A percentile compares a stretch with the other conserved stretches of the same genome.
These are phyloP conservation scores for Agarophyton chilense DNA, from an alignment of 23 red algal genomes.

Conservation along the genomic window DNA sequence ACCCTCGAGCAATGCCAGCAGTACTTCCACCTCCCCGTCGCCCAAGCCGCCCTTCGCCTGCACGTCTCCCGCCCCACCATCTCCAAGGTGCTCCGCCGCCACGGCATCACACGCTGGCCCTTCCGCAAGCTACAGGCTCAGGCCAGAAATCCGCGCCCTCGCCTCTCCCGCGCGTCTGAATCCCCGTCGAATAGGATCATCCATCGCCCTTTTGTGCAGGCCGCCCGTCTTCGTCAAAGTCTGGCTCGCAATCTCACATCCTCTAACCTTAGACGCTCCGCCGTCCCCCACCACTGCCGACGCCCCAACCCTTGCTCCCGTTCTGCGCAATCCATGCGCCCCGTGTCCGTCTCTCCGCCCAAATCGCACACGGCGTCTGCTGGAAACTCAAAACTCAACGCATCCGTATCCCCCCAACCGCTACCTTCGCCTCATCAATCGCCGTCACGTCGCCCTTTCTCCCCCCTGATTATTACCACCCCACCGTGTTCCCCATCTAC, in stretches of 20 bases:
- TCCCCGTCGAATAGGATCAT: too few species aligned
- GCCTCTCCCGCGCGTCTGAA: background rate
- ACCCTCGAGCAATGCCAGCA: background rate
- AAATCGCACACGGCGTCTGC: too few species aligned
- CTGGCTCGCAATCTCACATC: too few species aligned
- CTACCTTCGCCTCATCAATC: background rate
- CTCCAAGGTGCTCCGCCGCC: slow-evolving; percentile 38
- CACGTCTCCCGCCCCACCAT: slow-evolving; percentile 49
- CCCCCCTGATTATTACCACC: background rate
- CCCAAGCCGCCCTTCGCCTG: background rate
- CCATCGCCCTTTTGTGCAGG: too few species aligned
- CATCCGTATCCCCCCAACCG: too few species aligned
- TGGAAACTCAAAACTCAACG: too few species aligned
- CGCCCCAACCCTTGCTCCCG: too few species aligned
- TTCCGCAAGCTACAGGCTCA: slow-evolving; percentile 36
- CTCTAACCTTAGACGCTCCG: too few species aligned
- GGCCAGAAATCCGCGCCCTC: background rate
- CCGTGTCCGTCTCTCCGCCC: too few species aligned
- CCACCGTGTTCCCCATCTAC: background rate
- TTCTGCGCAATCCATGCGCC: too few species aligned
- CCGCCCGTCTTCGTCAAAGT: too few species aligned
- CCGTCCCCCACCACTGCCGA: too few species aligned
- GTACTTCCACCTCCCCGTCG: slow-evolving; percentile 37
- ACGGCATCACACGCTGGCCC: slow-evolving; percentile 39
- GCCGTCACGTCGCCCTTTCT: background rate